phyloP scores from a whole-genome alignment of 192 early-diverging fungal genomes.

The Coemansia sp. region DNA sequence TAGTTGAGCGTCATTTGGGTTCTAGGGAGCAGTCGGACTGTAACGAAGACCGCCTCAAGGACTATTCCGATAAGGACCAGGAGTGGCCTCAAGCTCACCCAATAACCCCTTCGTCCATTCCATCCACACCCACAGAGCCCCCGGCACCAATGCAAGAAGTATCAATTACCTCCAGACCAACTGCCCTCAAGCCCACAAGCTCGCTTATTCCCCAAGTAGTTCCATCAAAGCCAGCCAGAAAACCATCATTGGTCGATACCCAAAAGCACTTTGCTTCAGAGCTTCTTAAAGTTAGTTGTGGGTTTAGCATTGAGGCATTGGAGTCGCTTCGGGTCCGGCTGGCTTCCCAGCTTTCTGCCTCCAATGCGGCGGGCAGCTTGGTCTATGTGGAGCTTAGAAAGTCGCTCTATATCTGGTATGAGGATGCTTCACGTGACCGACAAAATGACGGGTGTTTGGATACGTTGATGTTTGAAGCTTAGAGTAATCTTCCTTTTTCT shows the following conservation, averaged over 20 bases:
- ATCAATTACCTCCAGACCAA: no score
- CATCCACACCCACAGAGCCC: no score
- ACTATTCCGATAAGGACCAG: no score
- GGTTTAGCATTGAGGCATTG: constrained; percentile 11
- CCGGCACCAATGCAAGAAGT: no score
- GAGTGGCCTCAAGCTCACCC: no score
- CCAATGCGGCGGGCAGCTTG: no score
- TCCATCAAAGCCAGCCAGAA: not conserved
- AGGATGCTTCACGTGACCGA: not conserved
- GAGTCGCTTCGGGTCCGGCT: constrained; percentile 16
- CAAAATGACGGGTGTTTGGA: not conserved
- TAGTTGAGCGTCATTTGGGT: constrained; percentile 4
- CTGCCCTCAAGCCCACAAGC: not conserved
- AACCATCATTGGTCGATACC: not conserved
- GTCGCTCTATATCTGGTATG: not conserved
- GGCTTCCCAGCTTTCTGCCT: not conserved
- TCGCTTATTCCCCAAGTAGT: constrained; percentile 2
- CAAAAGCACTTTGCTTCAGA: constrained; percentile 5
- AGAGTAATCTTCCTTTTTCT: not conserved
- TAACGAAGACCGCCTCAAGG: not conserved
- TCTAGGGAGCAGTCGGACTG: not conserved
- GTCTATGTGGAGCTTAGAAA: no score
- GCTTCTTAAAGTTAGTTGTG: not conserved
- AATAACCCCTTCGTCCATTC: no score
- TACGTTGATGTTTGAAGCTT: not conserved